Evolutionary conservation across 306 rosid species (phyloP).

Genomic region (Hippophae gyantsensis): DNA sequence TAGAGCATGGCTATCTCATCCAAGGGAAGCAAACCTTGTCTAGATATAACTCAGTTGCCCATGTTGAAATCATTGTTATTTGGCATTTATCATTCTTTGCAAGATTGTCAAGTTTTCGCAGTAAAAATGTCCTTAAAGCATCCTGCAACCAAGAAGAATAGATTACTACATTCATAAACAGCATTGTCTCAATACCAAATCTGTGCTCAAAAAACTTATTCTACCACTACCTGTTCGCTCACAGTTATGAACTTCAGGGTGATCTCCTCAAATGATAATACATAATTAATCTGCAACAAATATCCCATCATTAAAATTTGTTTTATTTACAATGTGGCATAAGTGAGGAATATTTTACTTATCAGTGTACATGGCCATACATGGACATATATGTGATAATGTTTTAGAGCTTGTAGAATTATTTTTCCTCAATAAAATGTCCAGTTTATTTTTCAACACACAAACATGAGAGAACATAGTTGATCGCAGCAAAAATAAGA

Average conservation of each 20-base stretch:
- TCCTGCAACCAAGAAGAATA: constrained; percentile 48
- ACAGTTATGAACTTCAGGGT: constrained; percentile 76
- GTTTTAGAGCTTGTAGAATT: no score
- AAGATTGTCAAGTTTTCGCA: constrained; percentile 85
- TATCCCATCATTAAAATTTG: constrained; percentile 18
- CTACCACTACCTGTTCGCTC: constrained; percentile 70
- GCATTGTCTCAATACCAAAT: not conserved
- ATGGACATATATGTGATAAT: no score
- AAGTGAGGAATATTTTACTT: not conserved
- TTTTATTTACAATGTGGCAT: constrained; percentile 2
- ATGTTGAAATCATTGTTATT: constrained; percentile 96
- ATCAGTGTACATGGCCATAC: not conserved
- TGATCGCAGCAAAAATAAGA: no score
- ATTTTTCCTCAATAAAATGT: no score
- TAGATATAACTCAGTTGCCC: constrained; percentile 92
- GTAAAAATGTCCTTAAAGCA: constrained; percentile 79
- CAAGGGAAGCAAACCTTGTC: constrained; percentile 61
- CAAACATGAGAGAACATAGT: no score
- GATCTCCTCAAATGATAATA: constrained; percentile 88
- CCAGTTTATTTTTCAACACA: no score
- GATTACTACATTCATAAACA: constrained; percentile 12
- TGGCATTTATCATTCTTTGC: constrained; percentile 86
- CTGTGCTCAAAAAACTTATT: constrained; percentile 4
- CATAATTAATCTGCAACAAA: constrained; percentile 75
- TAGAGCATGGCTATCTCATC: constrained; percentile 20